phyloP scores from a whole-genome alignment of 176 grass and related monocot genomes.

The Oryza brachyantha region DNA sequence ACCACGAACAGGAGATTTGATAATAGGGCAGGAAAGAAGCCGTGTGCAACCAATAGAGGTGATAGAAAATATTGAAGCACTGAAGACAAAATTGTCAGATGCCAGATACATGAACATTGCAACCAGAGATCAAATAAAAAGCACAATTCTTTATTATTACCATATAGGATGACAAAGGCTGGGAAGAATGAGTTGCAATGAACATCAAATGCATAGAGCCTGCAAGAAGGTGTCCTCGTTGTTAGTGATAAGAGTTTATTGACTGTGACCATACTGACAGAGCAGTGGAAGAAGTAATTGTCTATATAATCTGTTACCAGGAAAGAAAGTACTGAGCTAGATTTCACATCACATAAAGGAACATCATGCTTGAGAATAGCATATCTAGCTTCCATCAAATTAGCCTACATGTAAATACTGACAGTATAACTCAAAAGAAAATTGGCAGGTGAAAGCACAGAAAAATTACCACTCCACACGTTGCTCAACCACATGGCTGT shows the following conservation, averaged over 20 bases:
- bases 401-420: not conserved
- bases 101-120: slow-evolving; percentile 19
- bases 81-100: slow-evolving; percentile 39
- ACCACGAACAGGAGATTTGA: slow-evolving; percentile 88
- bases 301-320: not conserved
- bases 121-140: slow-evolving; percentile 12
- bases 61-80: slow-evolving; percentile 94
- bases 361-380: not conserved
- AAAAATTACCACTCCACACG: slow-evolving; percentile 83
- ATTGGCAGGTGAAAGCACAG: slow-evolving; percentile 6
- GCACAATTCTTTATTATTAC: slow-evolving; percentile 39
- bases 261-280: not conserved
- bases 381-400: not conserved
- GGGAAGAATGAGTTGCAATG: slow-evolving; percentile 99
- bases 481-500: slow-evolving; percentile 96
- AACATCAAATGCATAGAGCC: slow-evolving; percentile 98
- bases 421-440: not conserved
- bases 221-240: slow-evolving; percentile 22
- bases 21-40: slow-evolving; percentile 80
- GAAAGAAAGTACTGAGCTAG: no score
- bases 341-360: not conserved
- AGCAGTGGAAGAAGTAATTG: not conserved
- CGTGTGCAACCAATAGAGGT: slow-evolving; percentile 83
- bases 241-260: slow-evolving; percentile 20
- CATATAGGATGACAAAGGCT: slow-evolving; percentile 86